A percentile compares a stretch with the other conserved stretches of the same genome.
Evolutionary conservation across 148 eudicot genomes (phyloP).

Genomic region (Vaccinium vitisidaea): DNA sequence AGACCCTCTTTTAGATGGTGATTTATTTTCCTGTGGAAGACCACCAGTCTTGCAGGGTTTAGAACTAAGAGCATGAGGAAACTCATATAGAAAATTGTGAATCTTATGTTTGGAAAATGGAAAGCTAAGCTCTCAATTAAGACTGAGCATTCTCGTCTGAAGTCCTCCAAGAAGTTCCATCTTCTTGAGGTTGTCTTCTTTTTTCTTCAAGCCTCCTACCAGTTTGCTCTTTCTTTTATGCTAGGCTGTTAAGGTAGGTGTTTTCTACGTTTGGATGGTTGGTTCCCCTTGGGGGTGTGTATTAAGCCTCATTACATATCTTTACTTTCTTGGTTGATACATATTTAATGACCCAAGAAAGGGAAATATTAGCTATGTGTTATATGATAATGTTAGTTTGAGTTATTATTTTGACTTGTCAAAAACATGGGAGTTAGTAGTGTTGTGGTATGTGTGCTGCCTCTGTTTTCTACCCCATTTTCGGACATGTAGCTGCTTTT

Average conservation of each 20-base stretch:
- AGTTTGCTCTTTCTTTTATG: not conserved
- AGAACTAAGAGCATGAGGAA: not conserved
- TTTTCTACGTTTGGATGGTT: not conserved
- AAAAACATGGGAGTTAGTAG: not conserved
- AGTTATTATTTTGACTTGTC: not conserved
- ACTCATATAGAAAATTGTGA: not conserved
- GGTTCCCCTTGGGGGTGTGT: not conserved
- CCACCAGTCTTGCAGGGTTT: not conserved
- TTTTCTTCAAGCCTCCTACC: not conserved
- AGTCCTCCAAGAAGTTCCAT: not conserved
- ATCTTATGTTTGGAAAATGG: not conserved
- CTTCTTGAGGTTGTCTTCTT: not conserved
- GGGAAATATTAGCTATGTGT: not conserved
- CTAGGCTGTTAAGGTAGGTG: not conserved
- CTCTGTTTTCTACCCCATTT: not conserved
- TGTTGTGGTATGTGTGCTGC: not conserved
- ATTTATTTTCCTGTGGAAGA: not conserved
- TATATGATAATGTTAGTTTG: not conserved
- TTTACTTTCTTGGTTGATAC: not conserved
- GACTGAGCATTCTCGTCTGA: not conserved
- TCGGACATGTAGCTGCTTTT: not conserved
- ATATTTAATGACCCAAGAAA: not conserved
- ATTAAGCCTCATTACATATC: not conserved
- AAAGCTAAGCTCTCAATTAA: not conserved
- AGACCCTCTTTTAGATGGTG: not conserved